Percentiles rank a stretch among this genome's conserved stretches.
phyloP scores from a whole-genome alignment of 148 eudicot genomes.

The Drosera capensis region DNA sequence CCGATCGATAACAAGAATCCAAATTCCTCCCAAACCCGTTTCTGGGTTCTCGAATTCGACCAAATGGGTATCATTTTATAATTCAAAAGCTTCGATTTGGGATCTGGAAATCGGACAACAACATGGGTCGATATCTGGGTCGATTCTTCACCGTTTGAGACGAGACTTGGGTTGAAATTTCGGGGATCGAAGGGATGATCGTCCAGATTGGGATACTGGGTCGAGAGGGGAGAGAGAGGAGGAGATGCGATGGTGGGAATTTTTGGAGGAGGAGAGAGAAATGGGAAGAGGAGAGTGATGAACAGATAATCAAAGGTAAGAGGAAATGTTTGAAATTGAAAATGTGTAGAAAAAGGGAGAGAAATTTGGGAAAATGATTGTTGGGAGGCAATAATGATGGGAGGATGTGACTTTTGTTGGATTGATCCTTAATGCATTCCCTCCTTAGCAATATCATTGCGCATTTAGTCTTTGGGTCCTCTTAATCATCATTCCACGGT shows the following conservation, averaged over 20 bases:
- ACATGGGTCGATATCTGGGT: too few species aligned
- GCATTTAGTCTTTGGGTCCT: too few species aligned
- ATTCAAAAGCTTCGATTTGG: conserved; percentile 3
- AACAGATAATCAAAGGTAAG: not conserved
- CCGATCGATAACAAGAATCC: not conserved
- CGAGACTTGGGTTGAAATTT: conserved; percentile 1
- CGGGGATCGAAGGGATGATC: conserved; percentile 1
- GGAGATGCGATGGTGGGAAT: not conserved
- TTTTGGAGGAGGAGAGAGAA: conserved; percentile 4
- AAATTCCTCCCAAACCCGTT: conserved; percentile 8
- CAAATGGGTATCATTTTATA: conserved; percentile 8
- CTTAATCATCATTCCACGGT: too few species aligned
- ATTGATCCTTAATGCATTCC: too few species aligned
- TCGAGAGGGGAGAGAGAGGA: not conserved
- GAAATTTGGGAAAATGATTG: not conserved
- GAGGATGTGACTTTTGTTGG: too few species aligned
- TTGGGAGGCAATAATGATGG: not conserved
- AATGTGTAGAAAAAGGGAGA: not conserved
- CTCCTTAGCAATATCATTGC: too few species aligned
- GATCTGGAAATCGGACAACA: conserved; percentile 9
- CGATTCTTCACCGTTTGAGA: too few species aligned
- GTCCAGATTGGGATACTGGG: conserved; percentile 4
- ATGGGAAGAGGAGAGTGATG: conserved; percentile 5
- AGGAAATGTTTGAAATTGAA: too few species aligned
- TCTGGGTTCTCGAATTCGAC: conserved; percentile 4